Base-by-base conservation (phyloP, 192 early-diverging fungal genomes). In the Coemansia sp. region DNA sequence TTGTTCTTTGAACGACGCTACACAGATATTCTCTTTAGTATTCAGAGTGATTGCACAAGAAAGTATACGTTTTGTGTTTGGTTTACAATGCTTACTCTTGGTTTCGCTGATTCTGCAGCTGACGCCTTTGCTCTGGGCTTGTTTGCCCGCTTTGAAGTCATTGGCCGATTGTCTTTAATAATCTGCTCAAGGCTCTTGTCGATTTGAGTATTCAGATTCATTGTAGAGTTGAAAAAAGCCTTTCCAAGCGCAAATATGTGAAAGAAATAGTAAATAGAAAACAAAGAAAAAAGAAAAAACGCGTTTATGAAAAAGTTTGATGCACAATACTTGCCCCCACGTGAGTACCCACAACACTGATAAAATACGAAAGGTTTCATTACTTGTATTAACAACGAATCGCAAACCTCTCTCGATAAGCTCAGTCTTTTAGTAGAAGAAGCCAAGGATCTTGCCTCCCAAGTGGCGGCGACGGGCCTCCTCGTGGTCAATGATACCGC, bases 401-500 rank as follows among this genome's bases (percentile, higher is more conserved):
- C 31, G 31, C 31, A 34, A 34, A 34, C 31, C 31, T 34, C 31
- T 34, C 31, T 34, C 6, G 31, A 34, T 34, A 7, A 34, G 31
- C 31, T 34, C 31, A 8, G 31, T 34, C 31, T n/a, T 54, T 74
- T 89, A 93, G 83, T 93, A 93, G 86, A 93, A 91, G 87, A 87
- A 93, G 73, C 93, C 95, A 65, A 97, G 89, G 84, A 97, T 89
- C 88, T 97, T 96, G 68, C 97, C 97, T 89, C 94, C 97, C 79
- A 89, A 85, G 82, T 95, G 92, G 85, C 93, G 94, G 65, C 91
- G 85, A 89, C 95, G 90, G 63, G 94, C 94, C 87, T 99, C 95
- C 77, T 93, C 92, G 84, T 97, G 95, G 86, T 99, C 97, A 91
- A 99, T 99, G 84, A 99, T 97, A 20, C 54, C 54, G 84, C 97